Conservation (phyloP, 805 yeast species). For the Hanseniaspora osmophila region DNA sequence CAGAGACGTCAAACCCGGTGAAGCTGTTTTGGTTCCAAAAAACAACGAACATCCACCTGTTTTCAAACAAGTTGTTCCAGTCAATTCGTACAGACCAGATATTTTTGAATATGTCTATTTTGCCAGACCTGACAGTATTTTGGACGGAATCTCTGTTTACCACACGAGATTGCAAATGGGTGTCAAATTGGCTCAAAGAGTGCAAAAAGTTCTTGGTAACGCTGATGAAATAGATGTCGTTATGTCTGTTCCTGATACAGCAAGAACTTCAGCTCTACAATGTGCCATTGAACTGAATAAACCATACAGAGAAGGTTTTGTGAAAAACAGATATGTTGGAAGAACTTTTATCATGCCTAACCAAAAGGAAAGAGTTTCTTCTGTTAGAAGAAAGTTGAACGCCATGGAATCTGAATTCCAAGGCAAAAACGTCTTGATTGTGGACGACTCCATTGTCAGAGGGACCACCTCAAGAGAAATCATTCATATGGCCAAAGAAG, state of each 20-base stretch:
- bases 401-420: constrained; percentile 91
- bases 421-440: constrained; percentile 72
- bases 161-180: constrained; percentile 92
- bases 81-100: constrained; percentile 78
- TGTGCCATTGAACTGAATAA: constrained; percentile 69
- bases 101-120: constrained; percentile 94
- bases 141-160: constrained; percentile 94
- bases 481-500: constrained; percentile 95
- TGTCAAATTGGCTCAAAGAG: constrained; percentile 64
- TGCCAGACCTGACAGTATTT: constrained; percentile 92
- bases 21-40: constrained; percentile 88
- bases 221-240: constrained; percentile 72
- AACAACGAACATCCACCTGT: constrained; percentile 49
- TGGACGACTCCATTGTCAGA: constrained; percentile 93
- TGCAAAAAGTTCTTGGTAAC: constrained; percentile 33
- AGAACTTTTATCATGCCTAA: constrained; percentile 98
- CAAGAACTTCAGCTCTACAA: constrained; percentile 89
- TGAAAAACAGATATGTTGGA: constrained; percentile 92
- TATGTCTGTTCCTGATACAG: constrained; percentile 95
- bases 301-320: constrained; percentile 93
- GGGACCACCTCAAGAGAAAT: constrained; percentile 96
- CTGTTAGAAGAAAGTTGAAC: constrained; percentile 86
- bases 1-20: constrained; percentile 85
- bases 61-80: constrained; percentile 72
- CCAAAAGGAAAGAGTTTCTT: constrained; percentile 83